Evolutionary conservation across 1,284 basidiomycete genomes (phyloP), one percentile per base, ranked within the genome.

Genomic region (Stereum hirsutum): DNA sequence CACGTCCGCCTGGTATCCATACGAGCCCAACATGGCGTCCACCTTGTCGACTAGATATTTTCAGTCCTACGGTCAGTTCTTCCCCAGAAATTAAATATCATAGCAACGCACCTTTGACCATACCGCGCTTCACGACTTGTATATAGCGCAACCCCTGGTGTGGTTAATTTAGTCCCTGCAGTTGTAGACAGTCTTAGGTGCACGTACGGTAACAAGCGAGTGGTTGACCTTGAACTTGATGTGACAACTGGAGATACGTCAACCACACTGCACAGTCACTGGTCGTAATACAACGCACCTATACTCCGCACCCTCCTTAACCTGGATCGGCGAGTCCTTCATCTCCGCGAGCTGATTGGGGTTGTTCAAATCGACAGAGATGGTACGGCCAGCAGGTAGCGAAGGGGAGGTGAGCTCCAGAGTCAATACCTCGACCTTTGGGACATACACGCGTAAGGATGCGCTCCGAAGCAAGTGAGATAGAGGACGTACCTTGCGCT

Each of bases 21-120:
- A 94, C 2, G 88, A 91, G 23, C 90, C 91, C 27, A 93, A 75
- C 91, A 94, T 94, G 56, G 88, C 77, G 54, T 93, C 89, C 56
- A 90, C 60, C 62, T 86, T 91, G 61, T 91, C 90, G 52, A 92
- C 89, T 89, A 55, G 7, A 37, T 30, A 11, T 43, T 10, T 8
- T 21, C 10, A 25, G 25, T 14, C 24, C 21, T 33, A n/a, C 12
- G 3, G 31, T 35, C 39, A 21, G 39, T 38, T 44, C n/a, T n/a
- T n/a, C n/a, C n/a, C n/a, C n/a, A n/a, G n/a, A n/a, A 32, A 36
- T 39, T 39, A 38, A 42, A 37, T 27, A 4, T 17, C 21, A 23
- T n/a, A 10, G 26, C 21, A 20, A 42, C 54, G 48, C 48, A 85
- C 87, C 82, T 63, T 63, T 76, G 25, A 91, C 42, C 24, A 85